Evolutionary conservation across 208 protist genomes (phyloP).

Genomic region (Novymonas esmeraldas): DNA sequence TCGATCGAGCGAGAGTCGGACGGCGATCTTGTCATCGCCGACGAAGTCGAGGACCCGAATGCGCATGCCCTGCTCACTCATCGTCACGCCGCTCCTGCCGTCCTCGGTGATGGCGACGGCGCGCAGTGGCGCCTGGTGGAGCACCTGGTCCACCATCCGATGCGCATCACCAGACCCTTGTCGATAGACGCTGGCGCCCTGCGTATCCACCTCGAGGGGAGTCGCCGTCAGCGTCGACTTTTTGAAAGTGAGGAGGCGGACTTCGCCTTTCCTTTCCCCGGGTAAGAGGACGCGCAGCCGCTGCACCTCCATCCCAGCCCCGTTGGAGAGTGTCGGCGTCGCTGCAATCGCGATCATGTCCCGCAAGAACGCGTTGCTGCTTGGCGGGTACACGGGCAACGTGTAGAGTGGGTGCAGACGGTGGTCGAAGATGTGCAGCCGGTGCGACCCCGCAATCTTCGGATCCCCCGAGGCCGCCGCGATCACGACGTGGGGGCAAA

Average conservation of each 20-base stretch:
- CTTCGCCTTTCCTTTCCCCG: conserved; percentile 38
- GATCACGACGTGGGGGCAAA: conserved; percentile 34
- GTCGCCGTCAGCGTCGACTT: conserved; percentile 17
- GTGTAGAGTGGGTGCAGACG: conserved; percentile 25
- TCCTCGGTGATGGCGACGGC: conserved; percentile 64
- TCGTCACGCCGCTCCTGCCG: conserved; percentile 57
- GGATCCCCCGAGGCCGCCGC: conserved; percentile 36
- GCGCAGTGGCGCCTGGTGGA: conserved; percentile 48
- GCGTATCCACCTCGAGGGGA: conserved; percentile 2
- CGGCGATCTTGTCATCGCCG: conserved; percentile 36
- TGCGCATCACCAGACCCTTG: conserved; percentile 16
- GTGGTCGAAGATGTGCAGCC: conserved; percentile 38
- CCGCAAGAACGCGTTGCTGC: conserved; percentile 32
- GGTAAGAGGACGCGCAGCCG: conserved; percentile 51
- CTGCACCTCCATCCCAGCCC: conserved; percentile 27
- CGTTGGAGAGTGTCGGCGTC: conserved; percentile 26
- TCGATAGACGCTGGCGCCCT: neutral
- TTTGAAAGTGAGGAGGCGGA: conserved; percentile 51
- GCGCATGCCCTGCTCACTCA: conserved; percentile 59
- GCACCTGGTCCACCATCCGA: conserved; percentile 27
- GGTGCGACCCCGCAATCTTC: conserved; percentile 27
- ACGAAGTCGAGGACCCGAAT: conserved; percentile 58
- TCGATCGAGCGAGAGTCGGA: conserved; percentile 39
- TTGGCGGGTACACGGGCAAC: conserved; percentile 29
- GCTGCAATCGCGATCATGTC: conserved; percentile 48